Evolutionary conservation across 139 green algal species (phyloP).

Genomic region (Edaphochlamys debaryana): DNA sequence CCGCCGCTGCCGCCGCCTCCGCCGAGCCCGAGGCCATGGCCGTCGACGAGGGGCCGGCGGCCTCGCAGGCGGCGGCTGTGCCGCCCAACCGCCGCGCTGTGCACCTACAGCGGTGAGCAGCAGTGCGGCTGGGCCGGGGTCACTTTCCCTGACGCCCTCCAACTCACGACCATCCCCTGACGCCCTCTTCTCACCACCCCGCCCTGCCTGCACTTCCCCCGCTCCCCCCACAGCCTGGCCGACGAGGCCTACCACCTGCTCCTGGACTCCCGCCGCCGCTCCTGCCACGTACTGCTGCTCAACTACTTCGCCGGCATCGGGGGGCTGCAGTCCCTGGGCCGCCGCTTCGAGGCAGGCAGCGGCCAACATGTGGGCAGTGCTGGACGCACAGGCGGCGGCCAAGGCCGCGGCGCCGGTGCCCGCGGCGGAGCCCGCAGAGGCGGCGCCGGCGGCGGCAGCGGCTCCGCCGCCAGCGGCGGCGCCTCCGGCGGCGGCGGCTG

Average conservation of each 20-base stretch:
- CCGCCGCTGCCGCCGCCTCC: background rate
- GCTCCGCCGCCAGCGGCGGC: background rate
- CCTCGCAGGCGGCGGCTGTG: background rate
- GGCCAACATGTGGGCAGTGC: slow-evolving; percentile 33
- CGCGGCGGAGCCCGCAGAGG: background rate
- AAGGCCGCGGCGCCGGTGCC: background rate
- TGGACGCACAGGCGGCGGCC: slow-evolving; percentile 20
- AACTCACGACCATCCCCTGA: background rate
- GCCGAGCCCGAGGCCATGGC: slow-evolving; percentile 6
- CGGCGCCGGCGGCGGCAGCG: background rate
- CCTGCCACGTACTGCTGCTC: slow-evolving; percentile 85
- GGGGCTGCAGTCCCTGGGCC: slow-evolving; percentile 36
- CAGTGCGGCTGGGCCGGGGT: too few species aligned
- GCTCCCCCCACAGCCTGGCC: slow-evolving; percentile 45
- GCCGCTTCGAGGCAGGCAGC: slow-evolving; percentile 41
- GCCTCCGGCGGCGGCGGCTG: background rate
- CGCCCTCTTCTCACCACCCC: background rate
- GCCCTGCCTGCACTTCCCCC: background rate
- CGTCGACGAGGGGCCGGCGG: slow-evolving; percentile 24
- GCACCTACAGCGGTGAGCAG: slow-evolving; percentile 32
- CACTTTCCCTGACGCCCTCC: background rate
- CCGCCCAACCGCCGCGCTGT: slow-evolving; percentile 28
- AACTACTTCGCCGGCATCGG: slow-evolving; percentile 75
- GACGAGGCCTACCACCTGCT: slow-evolving; percentile 79
- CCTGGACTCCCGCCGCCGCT: slow-evolving; percentile 82